Conservation (phyloP, 169 alveolate genomes). For the Babesia ovis region DNA sequence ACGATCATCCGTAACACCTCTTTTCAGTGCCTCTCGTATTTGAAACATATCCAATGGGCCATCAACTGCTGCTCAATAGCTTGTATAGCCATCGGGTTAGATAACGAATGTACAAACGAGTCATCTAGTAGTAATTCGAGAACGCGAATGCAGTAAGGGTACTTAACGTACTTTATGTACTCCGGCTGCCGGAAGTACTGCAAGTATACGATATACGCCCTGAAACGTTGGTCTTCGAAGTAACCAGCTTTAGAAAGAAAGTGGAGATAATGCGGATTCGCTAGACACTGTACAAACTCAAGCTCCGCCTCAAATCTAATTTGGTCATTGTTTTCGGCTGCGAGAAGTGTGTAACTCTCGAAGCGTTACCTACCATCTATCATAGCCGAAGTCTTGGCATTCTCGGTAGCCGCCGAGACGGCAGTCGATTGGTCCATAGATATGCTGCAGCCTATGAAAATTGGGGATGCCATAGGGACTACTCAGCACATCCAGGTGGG, state of each 20-base stretch:
- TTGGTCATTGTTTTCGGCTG: constrained; percentile 67
- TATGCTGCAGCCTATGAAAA: not conserved
- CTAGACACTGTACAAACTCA: constrained; percentile 77
- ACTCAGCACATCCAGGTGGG: not conserved
- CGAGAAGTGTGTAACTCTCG: not conserved
- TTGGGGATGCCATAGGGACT: not conserved
- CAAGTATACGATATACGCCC: constrained; percentile 71
- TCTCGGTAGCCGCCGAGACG: not conserved
- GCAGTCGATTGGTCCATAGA: constrained; percentile 10
- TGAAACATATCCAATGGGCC: constrained; percentile 64
- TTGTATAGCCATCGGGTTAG: constrained; percentile 45
- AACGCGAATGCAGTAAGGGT: constrained; percentile 73
- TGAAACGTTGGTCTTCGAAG: constrained; percentile 69
- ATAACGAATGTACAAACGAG: constrained; percentile 32
- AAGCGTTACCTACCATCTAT: constrained; percentile 15
- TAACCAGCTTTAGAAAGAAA: constrained; percentile 65
- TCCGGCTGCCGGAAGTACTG: constrained; percentile 72
- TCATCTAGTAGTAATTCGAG: constrained; percentile 71
- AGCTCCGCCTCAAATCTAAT: constrained; percentile 74
- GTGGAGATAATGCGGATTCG: constrained; percentile 71
- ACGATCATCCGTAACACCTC: not conserved
- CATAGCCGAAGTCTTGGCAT: constrained; percentile 40
- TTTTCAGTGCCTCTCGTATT: constrained; percentile 45
- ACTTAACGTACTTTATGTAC: constrained; percentile 68
- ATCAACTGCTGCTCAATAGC: constrained; percentile 42